phyloP scores from a whole-genome alignment of 805 yeast genomes.

The Kuraishia ogatae region DNA sequence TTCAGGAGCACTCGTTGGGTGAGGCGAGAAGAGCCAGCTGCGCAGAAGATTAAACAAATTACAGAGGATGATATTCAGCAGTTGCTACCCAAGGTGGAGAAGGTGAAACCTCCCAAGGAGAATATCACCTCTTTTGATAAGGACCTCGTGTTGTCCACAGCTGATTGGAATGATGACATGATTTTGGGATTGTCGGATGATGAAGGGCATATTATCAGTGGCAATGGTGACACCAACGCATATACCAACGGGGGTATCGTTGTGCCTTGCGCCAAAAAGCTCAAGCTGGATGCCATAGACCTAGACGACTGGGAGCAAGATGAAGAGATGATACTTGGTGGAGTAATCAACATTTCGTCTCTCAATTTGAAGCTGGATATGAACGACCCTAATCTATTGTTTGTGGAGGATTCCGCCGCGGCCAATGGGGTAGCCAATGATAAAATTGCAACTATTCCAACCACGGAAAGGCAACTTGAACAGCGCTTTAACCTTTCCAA shows the following conservation, averaged over 20 bases:
- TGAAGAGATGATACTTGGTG: slow-evolving; percentile 71
- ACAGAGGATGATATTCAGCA: slow-evolving; percentile 18
- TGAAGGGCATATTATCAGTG: neutral
- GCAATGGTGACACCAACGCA: neutral
- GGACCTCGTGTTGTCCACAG: slow-evolving; percentile 57
- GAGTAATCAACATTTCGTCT: slow-evolving; percentile 31
- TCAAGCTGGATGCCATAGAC: slow-evolving; percentile 22
- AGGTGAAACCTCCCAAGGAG: slow-evolving; percentile 11
- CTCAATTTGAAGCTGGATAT: slow-evolving; percentile 53
- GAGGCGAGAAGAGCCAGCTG: slow-evolving; percentile 5
- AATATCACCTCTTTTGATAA: slow-evolving; percentile 34
- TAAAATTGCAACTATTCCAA: slow-evolving; percentile 35
- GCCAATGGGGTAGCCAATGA: neutral
- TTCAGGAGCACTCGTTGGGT: slow-evolving; percentile 28
- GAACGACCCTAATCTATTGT: slow-evolving; percentile 78
- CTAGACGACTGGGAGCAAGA: slow-evolving; percentile 43
- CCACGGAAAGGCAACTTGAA: slow-evolving; percentile 43
- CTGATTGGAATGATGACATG: slow-evolving; percentile 69
- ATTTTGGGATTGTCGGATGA: slow-evolving; percentile 25
- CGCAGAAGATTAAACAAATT: slow-evolving; percentile 17
- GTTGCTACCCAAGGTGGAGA: slow-evolving; percentile 9
- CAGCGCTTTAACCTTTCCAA: slow-evolving; percentile 77
- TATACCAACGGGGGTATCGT: slow-evolving; percentile 6
- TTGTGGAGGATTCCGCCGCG: slow-evolving; percentile 34
- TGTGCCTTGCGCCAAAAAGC: slow-evolving; percentile 11